Base-by-base conservation (phyloP, 2,329 filamentous ascomycete species). In the Trichophyton mentagrophytes region DNA sequence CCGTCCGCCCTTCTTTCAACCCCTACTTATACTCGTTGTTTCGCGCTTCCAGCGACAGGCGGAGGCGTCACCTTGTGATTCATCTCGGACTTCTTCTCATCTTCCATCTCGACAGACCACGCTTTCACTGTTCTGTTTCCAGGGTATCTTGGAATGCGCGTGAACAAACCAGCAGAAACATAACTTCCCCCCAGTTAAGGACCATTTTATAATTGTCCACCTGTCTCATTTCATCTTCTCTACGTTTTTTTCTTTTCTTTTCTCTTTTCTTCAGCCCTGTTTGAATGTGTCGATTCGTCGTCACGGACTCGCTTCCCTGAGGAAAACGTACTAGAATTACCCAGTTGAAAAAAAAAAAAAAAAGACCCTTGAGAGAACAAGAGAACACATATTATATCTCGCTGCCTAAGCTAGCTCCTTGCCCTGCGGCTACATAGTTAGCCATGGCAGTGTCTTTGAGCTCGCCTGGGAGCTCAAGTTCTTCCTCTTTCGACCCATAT, bases 401-500 rank as follows among this genome's bases (percentile, higher is more conserved):
- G 51, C 30, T 55, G 51, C 30, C 27, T 55, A n/a, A 55, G 51
- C 27, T 17, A 17, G 51, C 27, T 55, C 51, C 36, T 25, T 42
- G 55, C 22, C 55, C 57, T 36, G 57, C 57, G 57, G 57, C 57
- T 59, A 59, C 57, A n/a, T 33, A 47, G 40, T 22, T 57, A 64
- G 51, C 62, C 38, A 65, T 65, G 64, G 55, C 62, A 55, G 62
- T 58, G 33, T 49, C 57, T 25, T 57, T 59, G 53, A 59, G 57
- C 57, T 58, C 59, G 27, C 56, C 64, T 57, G 58, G 53, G 33
- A 65, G 62, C 57, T 59, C 57, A 46, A 62, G 63, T 42, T 61
- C 64, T 58, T 65, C 63, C 57, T 64, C 64, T 25, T 67, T 66
- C 61, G 61, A 66, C 58, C 63, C 64, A 22, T 64, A 66, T 58